Evolutionary conservation across 805 yeast genomes (phyloP).

Genomic region (Wickerhamomyces subpelliculosus): DNA sequence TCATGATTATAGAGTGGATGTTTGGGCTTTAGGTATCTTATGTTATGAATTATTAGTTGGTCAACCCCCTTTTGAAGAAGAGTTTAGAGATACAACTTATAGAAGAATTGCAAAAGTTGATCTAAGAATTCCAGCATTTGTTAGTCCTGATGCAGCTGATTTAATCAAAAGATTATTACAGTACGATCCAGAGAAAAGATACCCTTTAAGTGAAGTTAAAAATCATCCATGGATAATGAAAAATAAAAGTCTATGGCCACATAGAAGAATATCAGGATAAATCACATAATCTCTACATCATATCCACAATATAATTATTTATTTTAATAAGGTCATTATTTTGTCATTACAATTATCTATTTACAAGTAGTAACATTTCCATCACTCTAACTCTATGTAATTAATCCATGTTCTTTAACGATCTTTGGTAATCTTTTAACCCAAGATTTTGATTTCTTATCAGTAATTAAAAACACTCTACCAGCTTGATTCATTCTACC

Average conservation of each 20-base stretch:
- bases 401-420: constrained; percentile 29
- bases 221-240: constrained; percentile 80
- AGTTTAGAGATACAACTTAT: constrained; percentile 69
- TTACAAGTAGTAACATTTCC: not conserved
- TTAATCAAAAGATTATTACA: constrained; percentile 57
- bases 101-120: constrained; percentile 75
- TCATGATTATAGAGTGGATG: constrained; percentile 74
- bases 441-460: constrained; percentile 66
- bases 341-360: not conserved
- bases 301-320: too few species aligned
- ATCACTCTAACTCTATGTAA: not conserved
- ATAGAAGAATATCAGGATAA: constrained; percentile 7
- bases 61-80: constrained; percentile 87
- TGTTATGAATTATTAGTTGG: constrained; percentile 85
- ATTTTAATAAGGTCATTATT: too few species aligned
- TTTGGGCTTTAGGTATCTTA: constrained; percentile 89
- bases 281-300: too few species aligned
- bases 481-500: constrained; percentile 90
- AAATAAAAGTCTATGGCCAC: constrained; percentile 57
- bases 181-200: constrained; percentile 63
- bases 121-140: constrained; percentile 60
- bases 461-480: constrained; percentile 74
- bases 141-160: constrained; percentile 72
- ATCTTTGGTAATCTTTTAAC: constrained; percentile 73
- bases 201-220: constrained; percentile 52